phyloP scores from a whole-genome alignment of 305 asterid genomes.

The Fraxinus albicans region DNA sequence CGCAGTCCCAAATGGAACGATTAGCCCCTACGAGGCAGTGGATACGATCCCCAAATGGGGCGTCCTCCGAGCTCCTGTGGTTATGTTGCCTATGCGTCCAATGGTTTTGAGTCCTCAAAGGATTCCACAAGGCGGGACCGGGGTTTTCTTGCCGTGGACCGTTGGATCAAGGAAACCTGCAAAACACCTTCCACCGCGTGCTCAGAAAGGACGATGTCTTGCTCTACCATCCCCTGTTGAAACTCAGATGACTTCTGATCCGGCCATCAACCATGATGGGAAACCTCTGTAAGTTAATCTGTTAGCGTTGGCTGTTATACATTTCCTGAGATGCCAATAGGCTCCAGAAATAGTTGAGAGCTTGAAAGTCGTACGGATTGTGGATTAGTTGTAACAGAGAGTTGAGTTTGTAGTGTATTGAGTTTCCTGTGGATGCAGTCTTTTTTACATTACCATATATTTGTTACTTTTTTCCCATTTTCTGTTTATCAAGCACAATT shows the following conservation, averaged over 20 bases:
- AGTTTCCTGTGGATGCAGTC: constrained; percentile 19
- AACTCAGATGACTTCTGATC: constrained; percentile 38
- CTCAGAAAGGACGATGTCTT: constrained; percentile 71
- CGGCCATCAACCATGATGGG: constrained; percentile 30
- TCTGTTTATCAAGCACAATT: not conserved
- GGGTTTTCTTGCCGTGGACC: constrained; percentile 88
- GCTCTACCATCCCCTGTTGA: constrained; percentile 67
- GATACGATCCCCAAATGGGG: constrained; percentile 75
- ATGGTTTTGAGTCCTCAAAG: constrained; percentile 51
- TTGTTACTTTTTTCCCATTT: not conserved
- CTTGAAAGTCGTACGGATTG: constrained; percentile 26
- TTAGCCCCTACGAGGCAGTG: constrained; percentile 38
- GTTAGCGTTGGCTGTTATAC: constrained; percentile 35
- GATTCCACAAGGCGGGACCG: constrained; percentile 77
- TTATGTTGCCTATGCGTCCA: constrained; percentile 74
- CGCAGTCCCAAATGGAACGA: constrained; percentile 36
- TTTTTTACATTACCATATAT: constrained; percentile 21
- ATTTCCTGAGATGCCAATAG: constrained; percentile 35
- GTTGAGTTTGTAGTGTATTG: constrained; percentile 32
- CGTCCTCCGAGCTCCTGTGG: constrained; percentile 58
- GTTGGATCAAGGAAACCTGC: constrained; percentile 61
- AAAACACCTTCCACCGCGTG: constrained; percentile 91
- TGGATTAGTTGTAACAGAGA: constrained; percentile 32
- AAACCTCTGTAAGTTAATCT: constrained; percentile 26
- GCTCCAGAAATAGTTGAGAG: constrained; percentile 41